Evolutionary conservation across 306 rosid species (phyloP), one percentile per base, ranked within the genome.

Genomic region (Sicyos edulis): DNA sequence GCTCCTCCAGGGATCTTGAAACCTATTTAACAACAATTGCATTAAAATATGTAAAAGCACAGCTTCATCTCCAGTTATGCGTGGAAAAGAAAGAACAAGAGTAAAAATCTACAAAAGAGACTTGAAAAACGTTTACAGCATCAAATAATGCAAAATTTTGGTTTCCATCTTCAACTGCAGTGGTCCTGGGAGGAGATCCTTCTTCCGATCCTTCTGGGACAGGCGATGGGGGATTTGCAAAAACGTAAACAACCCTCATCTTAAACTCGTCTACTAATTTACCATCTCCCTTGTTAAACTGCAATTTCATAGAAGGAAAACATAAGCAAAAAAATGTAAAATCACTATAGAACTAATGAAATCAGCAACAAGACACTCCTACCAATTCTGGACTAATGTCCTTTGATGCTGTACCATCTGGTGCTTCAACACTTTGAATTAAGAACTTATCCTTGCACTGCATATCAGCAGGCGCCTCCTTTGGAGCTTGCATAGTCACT

Each of bases 361-460:
- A 44, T 68, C 22, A 72, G 75, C 0, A 50, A 68, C 40, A 77
- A 47, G 58, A 61, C 62, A 74, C 42, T 75, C 77, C 62, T 72
- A 84, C 85, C 88, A 84, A 54, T 76, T 84, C 83, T 21, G 80
- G 76, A 53, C 78, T 79, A 45, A 84, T 74, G 78, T 79, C 83
- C 62, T 81, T 81, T 0, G 76, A 19, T 20, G 75, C 44, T 49
- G 54, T 53, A 69, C 83, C 83, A 21, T 76, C 83, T 14, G 76
- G 81, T 14, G 75, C 83, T 49, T 47, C 71, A 81, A 70, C 87
- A 76, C 87, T 80, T 84, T 80, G 87, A 76, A 84, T 81, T 24
- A 84, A 78, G 70, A 84, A 84, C 51, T 84, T 84, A 78, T 84
- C 87, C 83, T 78, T 84, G 83, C 85, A 84, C 70, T 81, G 87